Conservation (phyloP, 306 rosid genomes). For the Prunus padus region DNA sequence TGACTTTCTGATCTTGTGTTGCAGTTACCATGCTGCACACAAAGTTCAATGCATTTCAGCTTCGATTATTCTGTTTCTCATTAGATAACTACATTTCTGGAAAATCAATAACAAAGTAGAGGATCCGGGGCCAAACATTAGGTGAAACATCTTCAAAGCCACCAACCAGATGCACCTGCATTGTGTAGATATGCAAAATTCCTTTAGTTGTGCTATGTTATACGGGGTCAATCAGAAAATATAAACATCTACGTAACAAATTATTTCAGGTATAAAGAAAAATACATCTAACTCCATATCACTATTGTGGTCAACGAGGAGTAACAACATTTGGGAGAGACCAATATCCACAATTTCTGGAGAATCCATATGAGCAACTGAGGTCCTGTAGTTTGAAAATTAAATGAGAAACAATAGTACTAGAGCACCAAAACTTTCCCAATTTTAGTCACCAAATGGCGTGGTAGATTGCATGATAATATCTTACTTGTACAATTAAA, state of each 20-base stretch:
- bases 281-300: conserved; percentile 63
- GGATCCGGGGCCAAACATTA: conserved; percentile 50
- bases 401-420: conserved; percentile 11
- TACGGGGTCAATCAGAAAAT: neutral
- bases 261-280: conserved; percentile 9
- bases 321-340: conserved; percentile 69
- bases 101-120: conserved; percentile 47
- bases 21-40: conserved; percentile 60
- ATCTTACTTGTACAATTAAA: neutral
- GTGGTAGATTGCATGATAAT: neutral
- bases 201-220: conserved; percentile 19
- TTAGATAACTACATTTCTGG: conserved; percentile 34
- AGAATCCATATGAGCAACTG: conserved; percentile 86
- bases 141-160: conserved; percentile 73
- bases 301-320: conserved; percentile 35
- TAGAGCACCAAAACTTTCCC: neutral
- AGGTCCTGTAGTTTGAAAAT: conserved; percentile 45
- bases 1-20: conserved; percentile 30
- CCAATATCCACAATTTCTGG: conserved; percentile 69
- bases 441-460: neutral
- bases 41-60: conserved; percentile 47
- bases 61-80: conserved; percentile 37
- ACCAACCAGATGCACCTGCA: conserved; percentile 86
- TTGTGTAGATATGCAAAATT: conserved; percentile 5
- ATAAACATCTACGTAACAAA: conserved; percentile 5